Evolutionary conservation across 2,329 filamentous ascomycete genomes (phyloP).

Genomic region (Sarocladiaceae sp.): DNA sequence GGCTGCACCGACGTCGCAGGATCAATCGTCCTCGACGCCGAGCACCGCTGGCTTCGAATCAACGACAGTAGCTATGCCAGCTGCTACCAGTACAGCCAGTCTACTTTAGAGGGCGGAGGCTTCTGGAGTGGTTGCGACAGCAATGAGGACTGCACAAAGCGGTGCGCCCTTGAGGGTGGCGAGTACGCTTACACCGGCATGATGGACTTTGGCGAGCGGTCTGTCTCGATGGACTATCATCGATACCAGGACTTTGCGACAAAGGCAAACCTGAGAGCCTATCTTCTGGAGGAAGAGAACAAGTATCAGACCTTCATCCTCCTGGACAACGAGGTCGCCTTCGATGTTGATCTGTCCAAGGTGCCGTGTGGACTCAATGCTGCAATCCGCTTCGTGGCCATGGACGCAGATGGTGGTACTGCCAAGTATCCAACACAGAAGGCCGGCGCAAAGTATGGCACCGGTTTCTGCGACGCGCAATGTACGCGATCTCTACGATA

Average conservation of each 20-base stretch:
- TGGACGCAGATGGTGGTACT: slow-evolving; percentile 46
- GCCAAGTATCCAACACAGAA: slow-evolving; percentile 36
- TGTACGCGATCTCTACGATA: too few relatives aligned
- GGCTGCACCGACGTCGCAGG: background rate
- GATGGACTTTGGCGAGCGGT: background rate
- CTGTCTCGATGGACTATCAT: background rate
- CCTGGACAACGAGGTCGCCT: slow-evolving; percentile 56
- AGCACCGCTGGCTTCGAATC: background rate
- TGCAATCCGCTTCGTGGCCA: slow-evolving; percentile 53
- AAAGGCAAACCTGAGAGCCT: background rate
- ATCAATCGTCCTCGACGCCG: background rate
- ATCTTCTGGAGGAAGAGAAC: background rate
- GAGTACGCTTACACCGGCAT: background rate
- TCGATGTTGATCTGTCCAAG: slow-evolving; percentile 59
- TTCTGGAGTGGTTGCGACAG: background rate
- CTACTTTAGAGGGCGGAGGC: background rate
- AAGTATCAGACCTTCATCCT: slow-evolving; percentile 54
- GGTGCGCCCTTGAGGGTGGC: background rate
- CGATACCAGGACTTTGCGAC: background rate
- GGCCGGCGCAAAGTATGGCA: slow-evolving; percentile 46
- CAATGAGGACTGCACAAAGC: background rate
- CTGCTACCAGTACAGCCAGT: background rate
- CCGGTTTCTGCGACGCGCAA: slow-evolving; percentile 45
- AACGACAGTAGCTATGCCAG: background rate
- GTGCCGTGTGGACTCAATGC: slow-evolving; percentile 60